These are phyloP conservation scores for Termitomyces bulborhizus DNA, from an alignment of 768 basidiomycete genomes.

Conservation along the genomic window DNA sequence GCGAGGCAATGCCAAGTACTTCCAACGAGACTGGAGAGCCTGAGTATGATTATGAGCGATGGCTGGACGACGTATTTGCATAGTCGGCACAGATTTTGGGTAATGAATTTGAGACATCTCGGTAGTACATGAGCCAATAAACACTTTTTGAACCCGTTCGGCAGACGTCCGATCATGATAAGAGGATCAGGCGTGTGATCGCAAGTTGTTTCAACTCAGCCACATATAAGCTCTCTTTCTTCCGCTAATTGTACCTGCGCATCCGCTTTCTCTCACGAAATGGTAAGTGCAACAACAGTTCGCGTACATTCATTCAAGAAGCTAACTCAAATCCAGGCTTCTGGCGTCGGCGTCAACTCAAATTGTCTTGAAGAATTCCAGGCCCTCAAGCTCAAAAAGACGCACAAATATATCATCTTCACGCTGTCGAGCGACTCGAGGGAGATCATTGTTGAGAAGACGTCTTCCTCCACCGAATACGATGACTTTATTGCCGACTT, in stretches of 20 bases:
- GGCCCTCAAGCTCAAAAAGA: slow-evolving; percentile 71
- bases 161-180: slow-evolving; percentile 9
- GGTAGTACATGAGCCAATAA: background rate
- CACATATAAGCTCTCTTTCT: slow-evolving; percentile 21
- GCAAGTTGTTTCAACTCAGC: slow-evolving; percentile 14
- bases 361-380: slow-evolving; percentile 58
- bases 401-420: slow-evolving; percentile 82
- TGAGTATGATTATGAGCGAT: slow-evolving; percentile 77
- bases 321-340: slow-evolving; percentile 33
- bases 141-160: background rate
- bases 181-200: slow-evolving; percentile 14
- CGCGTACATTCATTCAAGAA: background rate
- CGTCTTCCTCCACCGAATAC: slow-evolving; percentile 44
- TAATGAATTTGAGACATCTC: background rate
- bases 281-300: slow-evolving; percentile 17
- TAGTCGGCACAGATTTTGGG: slow-evolving; percentile 20
- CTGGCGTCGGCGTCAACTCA: slow-evolving; percentile 57
- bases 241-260: slow-evolving; percentile 12
- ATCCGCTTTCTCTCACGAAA: slow-evolving; percentile 16
- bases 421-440: slow-evolving; percentile 50
- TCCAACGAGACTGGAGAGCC: slow-evolving; percentile 50
- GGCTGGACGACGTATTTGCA: slow-evolving; percentile 75
- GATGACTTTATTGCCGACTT: slow-evolving; percentile 70
- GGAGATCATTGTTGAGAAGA: slow-evolving; percentile 77
- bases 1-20: slow-evolving; percentile 68